phyloP scores from a whole-genome alignment of 148 eudicot genomes.

The Rheum nobile region DNA sequence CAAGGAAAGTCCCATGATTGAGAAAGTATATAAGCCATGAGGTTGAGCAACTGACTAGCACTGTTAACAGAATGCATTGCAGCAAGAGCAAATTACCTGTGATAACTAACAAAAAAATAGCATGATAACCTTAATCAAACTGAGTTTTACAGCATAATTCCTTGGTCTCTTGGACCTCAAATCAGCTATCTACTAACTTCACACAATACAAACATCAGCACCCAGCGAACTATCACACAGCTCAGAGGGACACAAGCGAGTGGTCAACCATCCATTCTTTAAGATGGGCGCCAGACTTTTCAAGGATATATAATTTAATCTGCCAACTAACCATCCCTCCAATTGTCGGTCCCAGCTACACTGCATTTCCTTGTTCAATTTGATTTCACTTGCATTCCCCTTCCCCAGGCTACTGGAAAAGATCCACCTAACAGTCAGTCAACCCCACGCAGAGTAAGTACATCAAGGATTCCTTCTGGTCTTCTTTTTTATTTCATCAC shows the following conservation, averaged over 20 bases:
- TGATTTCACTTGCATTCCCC: background rate
- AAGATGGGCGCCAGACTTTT: background rate
- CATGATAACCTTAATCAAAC: background rate
- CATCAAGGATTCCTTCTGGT: background rate
- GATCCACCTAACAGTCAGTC: background rate
- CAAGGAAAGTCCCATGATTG: no score
- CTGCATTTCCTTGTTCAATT: background rate
- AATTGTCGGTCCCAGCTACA: background rate
- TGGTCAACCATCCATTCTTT: no score
- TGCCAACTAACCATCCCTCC: slow-evolving; percentile 1
- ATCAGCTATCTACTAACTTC: background rate
- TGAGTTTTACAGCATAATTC: background rate
- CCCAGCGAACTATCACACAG: background rate
- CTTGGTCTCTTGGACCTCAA: background rate
- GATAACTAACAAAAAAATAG: background rate
- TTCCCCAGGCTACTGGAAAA: background rate
- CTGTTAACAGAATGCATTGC: no score
- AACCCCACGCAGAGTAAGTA: background rate
- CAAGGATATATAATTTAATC: background rate
- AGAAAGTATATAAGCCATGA: no score
- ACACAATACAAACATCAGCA: background rate
- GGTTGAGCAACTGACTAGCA: no score
- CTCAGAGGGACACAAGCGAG: background rate
- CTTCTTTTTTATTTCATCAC: background rate
- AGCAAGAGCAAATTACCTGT: background rate